phyloP scores from a whole-genome alignment of 2,329 filamentous ascomycete genomes.

The Ophiostoma fasciatum region DNA sequence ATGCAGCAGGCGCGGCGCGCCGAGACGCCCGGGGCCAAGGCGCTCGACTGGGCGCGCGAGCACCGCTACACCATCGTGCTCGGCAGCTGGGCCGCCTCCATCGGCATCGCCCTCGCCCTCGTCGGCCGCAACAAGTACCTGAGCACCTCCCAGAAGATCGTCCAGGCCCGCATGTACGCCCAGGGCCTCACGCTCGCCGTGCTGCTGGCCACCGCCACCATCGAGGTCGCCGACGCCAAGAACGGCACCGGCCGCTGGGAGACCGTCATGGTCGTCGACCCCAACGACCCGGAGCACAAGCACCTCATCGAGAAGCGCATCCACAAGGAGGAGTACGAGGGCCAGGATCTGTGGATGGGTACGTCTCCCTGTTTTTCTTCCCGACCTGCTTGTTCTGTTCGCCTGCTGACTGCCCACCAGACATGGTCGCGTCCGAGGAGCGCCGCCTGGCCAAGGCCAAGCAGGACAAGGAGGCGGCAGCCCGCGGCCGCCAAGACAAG shows the following conservation, averaged over 20 bases:
- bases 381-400: too few relatives aligned
- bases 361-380: slow-evolving; percentile 20
- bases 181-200: slow-evolving; percentile 80
- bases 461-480: slow-evolving; percentile 14
- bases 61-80: slow-evolving; percentile 84
- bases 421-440: slow-evolving; percentile 76
- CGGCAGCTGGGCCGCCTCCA: slow-evolving; percentile 64
- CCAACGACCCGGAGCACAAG: slow-evolving; percentile 70
- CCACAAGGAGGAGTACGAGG: slow-evolving; percentile 74
- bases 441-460: slow-evolving; percentile 31
- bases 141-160: slow-evolving; percentile 67
- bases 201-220: slow-evolving; percentile 64
- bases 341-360: slow-evolving; percentile 90
- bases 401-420: slow-evolving; percentile 23
- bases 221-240: slow-evolving; percentile 67
- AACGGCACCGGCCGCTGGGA: slow-evolving; percentile 67
- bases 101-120: slow-evolving; percentile 58
- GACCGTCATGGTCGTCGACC: slow-evolving; percentile 67
- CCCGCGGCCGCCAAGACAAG: slow-evolving; percentile 6
- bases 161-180: slow-evolving; percentile 88
- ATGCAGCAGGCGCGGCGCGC: slow-evolving; percentile 38
- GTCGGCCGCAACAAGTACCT: slow-evolving; percentile 68
- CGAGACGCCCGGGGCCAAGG: slow-evolving; percentile 41
- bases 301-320: slow-evolving; percentile 73
- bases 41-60: slow-evolving; percentile 58